A percentile compares a stretch with the other conserved stretches of the same genome.
phyloP scores from a whole-genome alignment of 306 rosid genomes.

The Cicer judaicum region DNA sequence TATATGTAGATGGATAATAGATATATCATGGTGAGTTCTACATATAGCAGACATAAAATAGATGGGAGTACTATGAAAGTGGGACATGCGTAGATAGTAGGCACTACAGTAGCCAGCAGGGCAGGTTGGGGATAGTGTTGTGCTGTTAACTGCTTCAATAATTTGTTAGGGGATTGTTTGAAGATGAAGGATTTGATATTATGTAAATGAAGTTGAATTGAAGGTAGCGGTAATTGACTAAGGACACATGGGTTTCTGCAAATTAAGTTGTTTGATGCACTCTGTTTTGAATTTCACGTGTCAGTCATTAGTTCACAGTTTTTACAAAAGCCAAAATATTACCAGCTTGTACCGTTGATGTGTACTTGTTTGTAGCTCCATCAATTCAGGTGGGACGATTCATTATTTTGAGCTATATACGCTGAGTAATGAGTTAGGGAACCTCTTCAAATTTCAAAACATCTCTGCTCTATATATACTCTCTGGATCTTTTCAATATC shows the following conservation, averaged over 20 bases:
- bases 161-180: background rate
- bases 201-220: background rate
- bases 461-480: too few species aligned
- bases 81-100: constrained; percentile 5
- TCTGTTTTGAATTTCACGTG: constrained; percentile 1
- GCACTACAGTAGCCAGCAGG: background rate
- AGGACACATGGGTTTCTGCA: constrained; percentile 57
- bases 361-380: constrained; percentile 32
- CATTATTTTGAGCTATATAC: too few species aligned
- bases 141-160: constrained; percentile 1
- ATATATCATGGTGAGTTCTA: background rate
- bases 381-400: background rate
- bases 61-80: constrained; percentile 23
- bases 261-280: constrained; percentile 3
- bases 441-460: too few species aligned
- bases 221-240: constrained; percentile 19
- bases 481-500: too few species aligned
- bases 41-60: constrained; percentile 1
- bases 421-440: too few species aligned
- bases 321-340: constrained; percentile 60
- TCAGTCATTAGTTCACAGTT: constrained; percentile 43
- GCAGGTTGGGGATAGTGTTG: constrained; percentile 3
- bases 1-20: background rate
- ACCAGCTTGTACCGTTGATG: constrained; percentile 60
- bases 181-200: background rate